Evolutionary conservation across 1,284 basidiomycete species (phyloP), one percentile per base, ranked within the genome.

Genomic region (Sparassis latifolia): DNA sequence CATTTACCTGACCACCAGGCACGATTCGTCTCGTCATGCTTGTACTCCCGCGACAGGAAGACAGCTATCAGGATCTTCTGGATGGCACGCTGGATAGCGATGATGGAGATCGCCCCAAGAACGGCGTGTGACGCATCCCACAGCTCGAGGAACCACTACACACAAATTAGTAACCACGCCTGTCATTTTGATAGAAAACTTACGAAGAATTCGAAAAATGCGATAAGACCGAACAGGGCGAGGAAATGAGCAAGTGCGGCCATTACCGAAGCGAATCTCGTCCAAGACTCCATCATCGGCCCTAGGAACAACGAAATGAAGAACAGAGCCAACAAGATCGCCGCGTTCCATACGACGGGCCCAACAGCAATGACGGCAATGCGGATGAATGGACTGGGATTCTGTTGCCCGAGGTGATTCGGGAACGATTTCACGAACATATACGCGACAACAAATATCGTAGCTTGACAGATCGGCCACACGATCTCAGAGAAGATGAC

Each of bases 1-100:
- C 94, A 97, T 70, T 93, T 91, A 66, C 94, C 94, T n/a, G 92
- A 94, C 94, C 94, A 97, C 94, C 94, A 97, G 5, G 93, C 93
- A 54, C 91, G 78, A 72, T 97, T 97, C 20, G 92, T 94, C 73
- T 97, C 93, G 65, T 97, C 95, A 66, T 95, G 90, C 74, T 97
- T 97, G 77, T 88, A 93, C 71, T 97, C 94, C 67, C 94, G 85
- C 40, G 92, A 90, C 47, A 97, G 76, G 80, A 95, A 92, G 52
- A 93, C 86, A 1, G 92, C 80, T 57, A 97, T 97, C 54, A 97
- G 76, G 56, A 95, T 82, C 75, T 97, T 97, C 73, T 93, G 91
- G 62, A 97, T 79, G 47, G 88, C 84, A 47, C 95, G 81, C 69
- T 97, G 94, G 45, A 97, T 87, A 29, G 88, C 82, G 57, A 95